Conservation (phyloP, 805 yeast genomes). For the Maudiozyma saulgeensis region DNA sequence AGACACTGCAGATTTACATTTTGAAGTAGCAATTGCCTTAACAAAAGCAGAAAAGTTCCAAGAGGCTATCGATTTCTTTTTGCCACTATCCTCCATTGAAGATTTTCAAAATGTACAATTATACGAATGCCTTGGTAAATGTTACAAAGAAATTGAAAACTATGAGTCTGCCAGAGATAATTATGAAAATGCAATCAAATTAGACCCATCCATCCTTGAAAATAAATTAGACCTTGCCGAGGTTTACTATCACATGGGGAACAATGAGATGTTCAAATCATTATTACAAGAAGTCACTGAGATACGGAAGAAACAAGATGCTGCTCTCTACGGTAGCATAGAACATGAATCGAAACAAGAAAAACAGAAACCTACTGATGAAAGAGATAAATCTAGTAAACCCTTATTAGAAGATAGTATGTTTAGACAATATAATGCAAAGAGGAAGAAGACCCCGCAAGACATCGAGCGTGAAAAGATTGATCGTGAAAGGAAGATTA, state of each 20-base stretch:
- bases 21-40: conserved; percentile 66
- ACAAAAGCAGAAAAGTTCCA: conserved; percentile 58
- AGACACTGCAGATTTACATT: conserved; percentile 62
- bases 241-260: conserved; percentile 58
- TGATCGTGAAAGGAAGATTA: conserved; percentile 50
- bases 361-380: background rate
- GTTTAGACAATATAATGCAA: conserved; percentile 19
- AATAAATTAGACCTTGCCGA: conserved; percentile 75
- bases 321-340: conserved; percentile 11
- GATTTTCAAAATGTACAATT: conserved; percentile 43
- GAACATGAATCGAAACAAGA: conserved; percentile 2
- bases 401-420: conserved; percentile 27
- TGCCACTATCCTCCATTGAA: conserved; percentile 46
- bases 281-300: conserved; percentile 46
- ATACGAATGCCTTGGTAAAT: conserved; percentile 54
- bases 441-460: conserved; percentile 26
- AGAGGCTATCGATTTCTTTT: conserved; percentile 66
- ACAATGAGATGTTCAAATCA: conserved; percentile 44
- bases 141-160: conserved; percentile 65
- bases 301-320: conserved; percentile 28
- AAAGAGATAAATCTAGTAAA: conserved; percentile 14
- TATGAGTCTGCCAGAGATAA: conserved; percentile 55
- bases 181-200: conserved; percentile 45
- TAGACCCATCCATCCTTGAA: conserved; percentile 58
- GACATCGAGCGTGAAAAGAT: conserved; percentile 36